Evolutionary conservation across 2,329 filamentous ascomycete species (phyloP).

Genomic region (Sphaerulina populicola): DNA sequence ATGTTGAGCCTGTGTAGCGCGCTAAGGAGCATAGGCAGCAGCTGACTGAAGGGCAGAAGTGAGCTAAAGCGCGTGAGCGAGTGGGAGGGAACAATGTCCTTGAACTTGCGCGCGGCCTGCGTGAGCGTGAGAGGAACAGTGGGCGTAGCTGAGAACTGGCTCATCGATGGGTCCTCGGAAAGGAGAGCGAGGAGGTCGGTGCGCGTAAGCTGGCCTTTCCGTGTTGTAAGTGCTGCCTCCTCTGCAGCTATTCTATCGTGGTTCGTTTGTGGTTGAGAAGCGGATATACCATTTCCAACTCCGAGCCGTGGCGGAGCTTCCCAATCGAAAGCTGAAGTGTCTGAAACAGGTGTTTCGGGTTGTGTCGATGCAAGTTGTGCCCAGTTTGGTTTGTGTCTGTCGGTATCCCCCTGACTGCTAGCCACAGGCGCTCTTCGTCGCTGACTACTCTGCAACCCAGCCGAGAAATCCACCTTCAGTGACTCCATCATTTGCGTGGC

Average conservation of each 20-base stretch:
- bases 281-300: conserved; percentile 32
- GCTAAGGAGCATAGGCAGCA: conserved; percentile 71
- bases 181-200: conserved; percentile 51
- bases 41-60: conserved; percentile 61
- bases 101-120: conserved; percentile 78
- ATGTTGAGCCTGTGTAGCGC: conserved; percentile 80
- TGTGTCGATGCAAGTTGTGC: conserved; percentile 65
- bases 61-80: conserved; percentile 90
- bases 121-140: conserved; percentile 76
- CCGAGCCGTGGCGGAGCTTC: conserved; percentile 61
- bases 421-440: neutral
- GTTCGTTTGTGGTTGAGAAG: conserved; percentile 36
- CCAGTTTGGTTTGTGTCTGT: conserved; percentile 34
- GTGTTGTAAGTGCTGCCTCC: conserved; percentile 21
- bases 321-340: conserved; percentile 68
- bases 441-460: conserved; percentile 51
- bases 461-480: conserved; percentile 77
- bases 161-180: conserved; percentile 73
- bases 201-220: conserved; percentile 28
- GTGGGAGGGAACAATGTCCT: conserved; percentile 81
- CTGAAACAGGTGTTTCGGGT: conserved; percentile 66
- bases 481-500: conserved; percentile 94
- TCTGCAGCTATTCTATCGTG: conserved; percentile 24
- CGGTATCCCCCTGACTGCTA: conserved; percentile 49
- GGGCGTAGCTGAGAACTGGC: conserved; percentile 74